Evolutionary conservation across 495 filamentous ascomycete species (phyloP), one percentile per base, ranked within the genome.

Genomic region (Penicilliopsis zonata): DNA sequence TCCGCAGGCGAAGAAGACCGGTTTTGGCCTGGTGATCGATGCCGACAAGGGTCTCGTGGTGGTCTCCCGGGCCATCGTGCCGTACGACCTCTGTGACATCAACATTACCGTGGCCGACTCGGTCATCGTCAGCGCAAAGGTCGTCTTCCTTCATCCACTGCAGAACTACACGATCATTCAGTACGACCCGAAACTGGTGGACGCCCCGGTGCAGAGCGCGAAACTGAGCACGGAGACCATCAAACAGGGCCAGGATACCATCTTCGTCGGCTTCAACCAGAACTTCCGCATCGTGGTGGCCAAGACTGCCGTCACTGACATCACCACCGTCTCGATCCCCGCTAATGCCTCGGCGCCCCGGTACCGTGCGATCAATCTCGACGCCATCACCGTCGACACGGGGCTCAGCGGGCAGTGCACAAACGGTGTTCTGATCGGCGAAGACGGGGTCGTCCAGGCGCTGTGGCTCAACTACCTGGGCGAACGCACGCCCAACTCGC

Each of bases 351-450:
- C 81, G 8, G 85, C 90, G 6, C 90, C 90, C n/a, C 67, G 90
- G 32, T 98, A 96, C 44, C 72, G 90, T 9, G 92, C 90, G 17
- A 86, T 94, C 49, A 96, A 99, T 44, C 69, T 99, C 13, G 92
- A 99, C 44, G 92, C 92, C 24, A 86, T 99, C 49, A 96, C 92
- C 0, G 86, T 99, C 17, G 90, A 99, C 51, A 94, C 90, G 0
- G 80, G 72, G 36, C 72, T 96, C 3, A 86, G 82, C 42, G 72
- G 78, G 2, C 87, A 94, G 50, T 96, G 92, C 46, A 86, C 86
- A n/a, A 92, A 82, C 36, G 92, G 90, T 46, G 90, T 96, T 0
- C 68, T 99, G 27, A 73, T 94, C 13, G 72, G 80, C 17, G 78
- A 88, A 42, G 85, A 95, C 42, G 90, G 90, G 15, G 85, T 80